These are phyloP conservation scores for Ceratocystis lukuohia DNA, from an alignment of 2,329 filamentous ascomycete species.

Conservation along the genomic window DNA sequence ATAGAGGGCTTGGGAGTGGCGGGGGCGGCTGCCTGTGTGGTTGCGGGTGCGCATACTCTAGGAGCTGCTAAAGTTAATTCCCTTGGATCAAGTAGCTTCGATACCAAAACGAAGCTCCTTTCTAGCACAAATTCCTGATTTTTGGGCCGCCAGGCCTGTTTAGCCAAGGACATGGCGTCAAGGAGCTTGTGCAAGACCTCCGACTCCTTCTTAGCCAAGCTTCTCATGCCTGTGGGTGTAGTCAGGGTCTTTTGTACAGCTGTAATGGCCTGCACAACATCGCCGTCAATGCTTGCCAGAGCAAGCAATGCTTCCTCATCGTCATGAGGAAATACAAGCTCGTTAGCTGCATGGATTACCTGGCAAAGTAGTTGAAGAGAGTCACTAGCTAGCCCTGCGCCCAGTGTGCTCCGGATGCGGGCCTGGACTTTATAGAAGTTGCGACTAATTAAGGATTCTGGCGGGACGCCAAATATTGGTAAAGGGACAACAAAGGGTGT, in stretches of 20 bases:
- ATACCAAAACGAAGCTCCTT: constrained; percentile 13
- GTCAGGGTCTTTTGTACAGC: constrained; percentile 27
- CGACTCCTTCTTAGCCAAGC: constrained; percentile 20
- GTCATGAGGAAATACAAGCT: constrained; percentile 1
- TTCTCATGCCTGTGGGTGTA: constrained; percentile 20
- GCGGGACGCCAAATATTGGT: constrained; percentile 2
- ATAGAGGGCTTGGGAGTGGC: neutral
- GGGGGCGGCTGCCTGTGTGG: neutral
- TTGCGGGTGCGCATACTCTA: neutral
- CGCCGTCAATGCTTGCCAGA: constrained; percentile 23
- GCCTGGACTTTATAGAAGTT: constrained; percentile 19
- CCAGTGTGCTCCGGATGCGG: constrained; percentile 23
- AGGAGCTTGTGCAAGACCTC: constrained; percentile 3
- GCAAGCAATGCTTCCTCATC: neutral
- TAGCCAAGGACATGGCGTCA: neutral
- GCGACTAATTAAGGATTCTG: constrained; percentile 11
- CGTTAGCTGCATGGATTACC: constrained; percentile 17
- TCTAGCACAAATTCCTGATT: constrained; percentile 17
- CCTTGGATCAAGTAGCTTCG: constrained; percentile 6
- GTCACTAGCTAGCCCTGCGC: constrained; percentile 22
- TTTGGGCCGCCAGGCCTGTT: constrained; percentile 1
- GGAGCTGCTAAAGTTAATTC: neutral
- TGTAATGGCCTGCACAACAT: constrained; percentile 28
- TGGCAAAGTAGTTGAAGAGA: constrained; percentile 20
- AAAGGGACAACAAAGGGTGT: constrained; percentile 14